Base-by-base conservation (phyloP, 2,329 filamentous ascomycete species). In the Tricladium varicosporioides region DNA sequence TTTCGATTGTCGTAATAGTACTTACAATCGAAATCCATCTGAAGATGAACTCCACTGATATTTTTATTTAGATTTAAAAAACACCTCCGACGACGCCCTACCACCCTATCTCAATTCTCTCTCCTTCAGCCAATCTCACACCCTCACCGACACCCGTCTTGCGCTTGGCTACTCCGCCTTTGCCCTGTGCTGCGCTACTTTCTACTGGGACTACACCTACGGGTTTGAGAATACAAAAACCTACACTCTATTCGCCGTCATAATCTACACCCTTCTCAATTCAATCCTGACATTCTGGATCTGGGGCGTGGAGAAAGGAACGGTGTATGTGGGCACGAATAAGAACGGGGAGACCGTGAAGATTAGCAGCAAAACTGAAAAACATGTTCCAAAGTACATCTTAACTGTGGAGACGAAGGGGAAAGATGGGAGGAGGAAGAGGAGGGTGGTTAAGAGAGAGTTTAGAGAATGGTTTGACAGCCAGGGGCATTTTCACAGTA, bases 11-110 rank as follows among this genome's bases (percentile, higher is more conserved):
- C 56, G 27, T 51, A 27, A 27, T 27, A 27, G 7, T 27, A 27
- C 22, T 7, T 27, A 7, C 22, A 27, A 27, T 27, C 22, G 22
- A 27, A 27, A 27, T 4, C 7, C 22, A 27, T 27, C 22, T 27
- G n/a, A 27, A 40, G 32, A 14, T n/a, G 11, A 13, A 42, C 19
- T 36, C 42, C 15, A 13, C 40, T 16, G 57, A 43, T 58, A n/a
- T 61, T 60, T 65, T 45, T 27, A 18, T 1, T 11, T 71, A 96
- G 94, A 97, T 72, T 87, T 99, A 63, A 97, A 97, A 76, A 96
- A 94, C 77, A 95, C 92, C 42, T 91, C 90, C 64, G 94, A 99
- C 77, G 94, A 99, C 76, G 91, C 92, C 56, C 87, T 99, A 59
- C 86, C 89, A 58, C 92, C 94, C 76, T 97, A 97, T 78, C 86